These are phyloP conservation scores for Fusarium pseudocircinatum DNA, from an alignment of 2,329 filamentous ascomycete genomes.

Conservation along the genomic window DNA sequence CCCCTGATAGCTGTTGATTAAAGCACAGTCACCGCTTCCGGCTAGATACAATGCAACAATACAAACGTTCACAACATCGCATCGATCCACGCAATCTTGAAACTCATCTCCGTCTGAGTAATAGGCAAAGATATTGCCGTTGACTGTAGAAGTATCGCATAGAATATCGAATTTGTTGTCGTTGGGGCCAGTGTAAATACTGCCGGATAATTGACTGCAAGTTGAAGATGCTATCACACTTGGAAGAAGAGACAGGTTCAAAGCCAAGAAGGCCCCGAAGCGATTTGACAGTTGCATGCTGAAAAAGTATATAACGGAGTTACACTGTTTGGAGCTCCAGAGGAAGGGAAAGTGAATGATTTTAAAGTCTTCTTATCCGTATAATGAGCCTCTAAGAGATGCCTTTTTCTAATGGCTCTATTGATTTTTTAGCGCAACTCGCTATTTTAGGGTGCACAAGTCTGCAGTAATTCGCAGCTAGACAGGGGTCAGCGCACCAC, in stretches of 20 bases:
- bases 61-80: accelerated
- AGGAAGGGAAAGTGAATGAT: background rate
- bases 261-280: background rate
- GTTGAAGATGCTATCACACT: background rate
- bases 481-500: background rate
- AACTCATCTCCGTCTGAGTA: background rate
- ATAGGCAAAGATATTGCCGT: background rate
- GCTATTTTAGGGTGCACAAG: too few relatives aligned
- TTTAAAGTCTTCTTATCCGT: background rate
- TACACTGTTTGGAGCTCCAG: accelerated
- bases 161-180: background rate
- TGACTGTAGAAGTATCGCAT: background rate
- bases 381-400: background rate
- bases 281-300: background rate
- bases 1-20: background rate
- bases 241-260: background rate
- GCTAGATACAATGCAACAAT: accelerated
- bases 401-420: background rate
- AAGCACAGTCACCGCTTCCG: background rate
- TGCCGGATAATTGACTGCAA: background rate
- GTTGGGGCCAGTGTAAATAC: background rate
- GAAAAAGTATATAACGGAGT: accelerated
- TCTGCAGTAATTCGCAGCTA: background rate
- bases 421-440: background rate
- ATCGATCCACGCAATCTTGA: background rate